phyloP scores from a whole-genome alignment of 2,329 filamentous ascomycete genomes.

The Dryadomyces quercus-mongolicae region DNA sequence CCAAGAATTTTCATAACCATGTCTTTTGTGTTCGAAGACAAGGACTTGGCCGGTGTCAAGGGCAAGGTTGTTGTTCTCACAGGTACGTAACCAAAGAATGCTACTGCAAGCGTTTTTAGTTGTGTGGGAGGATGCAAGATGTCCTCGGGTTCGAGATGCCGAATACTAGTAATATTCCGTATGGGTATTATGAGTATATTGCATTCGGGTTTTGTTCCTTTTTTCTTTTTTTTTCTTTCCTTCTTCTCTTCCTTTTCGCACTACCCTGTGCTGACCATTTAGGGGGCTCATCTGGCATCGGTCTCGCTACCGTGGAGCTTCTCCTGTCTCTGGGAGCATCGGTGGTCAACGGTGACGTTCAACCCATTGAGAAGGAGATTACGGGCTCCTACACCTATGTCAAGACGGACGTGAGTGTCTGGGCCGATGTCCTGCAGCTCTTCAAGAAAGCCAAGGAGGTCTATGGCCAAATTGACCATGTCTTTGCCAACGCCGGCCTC shows the following conservation, averaged over 20 bases:
- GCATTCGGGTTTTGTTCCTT: no score
- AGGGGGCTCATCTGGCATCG: conserved; percentile 1
- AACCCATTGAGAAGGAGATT: not conserved
- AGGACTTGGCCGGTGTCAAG: not conserved
- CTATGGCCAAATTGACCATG: conserved; percentile 1
- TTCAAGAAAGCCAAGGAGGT: not conserved
- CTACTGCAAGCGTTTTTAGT: no score
- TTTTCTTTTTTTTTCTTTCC: no score
- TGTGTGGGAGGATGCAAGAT: no score
- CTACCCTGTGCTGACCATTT: not conserved
- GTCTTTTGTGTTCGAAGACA: not conserved
- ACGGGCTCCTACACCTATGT: not conserved
- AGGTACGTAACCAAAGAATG: no score
- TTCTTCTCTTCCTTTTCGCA: no score
- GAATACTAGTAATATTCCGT: no score
- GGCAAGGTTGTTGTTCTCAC: conserved; percentile 1
- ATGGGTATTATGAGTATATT: no score
- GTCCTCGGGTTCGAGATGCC: no score
- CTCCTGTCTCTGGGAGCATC: not conserved
- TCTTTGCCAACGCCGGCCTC: conserved; percentile 2
- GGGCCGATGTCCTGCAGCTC: not conserved
- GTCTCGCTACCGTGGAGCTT: conserved; percentile 1
- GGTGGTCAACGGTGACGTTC: not conserved
- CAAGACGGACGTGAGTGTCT: not conserved
- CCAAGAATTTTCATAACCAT: not conserved